Percentiles rank a stretch among this genome's conserved stretches.
phyloP scores from a whole-genome alignment of 805 yeast genomes.

The Saccharomycopsis sp. region DNA sequence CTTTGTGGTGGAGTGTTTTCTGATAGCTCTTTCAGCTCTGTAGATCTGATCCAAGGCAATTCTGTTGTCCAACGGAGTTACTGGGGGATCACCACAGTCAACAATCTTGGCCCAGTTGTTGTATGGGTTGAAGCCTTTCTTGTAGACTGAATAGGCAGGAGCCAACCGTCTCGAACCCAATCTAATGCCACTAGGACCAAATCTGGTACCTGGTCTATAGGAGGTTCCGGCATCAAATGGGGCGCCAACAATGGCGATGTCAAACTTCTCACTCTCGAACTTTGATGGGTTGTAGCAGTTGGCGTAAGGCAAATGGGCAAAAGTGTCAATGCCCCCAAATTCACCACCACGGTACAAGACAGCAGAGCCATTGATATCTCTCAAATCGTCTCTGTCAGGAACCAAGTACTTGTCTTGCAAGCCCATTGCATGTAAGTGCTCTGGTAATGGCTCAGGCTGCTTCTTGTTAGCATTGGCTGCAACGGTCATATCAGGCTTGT shows the following conservation, averaged over 20 bases:
- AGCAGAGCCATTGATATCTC: constrained; percentile 26
- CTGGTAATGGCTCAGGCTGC: constrained; percentile 27
- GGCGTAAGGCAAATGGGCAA: constrained; percentile 42
- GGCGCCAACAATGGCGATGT: constrained; percentile 48
- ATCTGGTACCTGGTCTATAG: constrained; percentile 46
- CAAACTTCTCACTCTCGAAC: constrained; percentile 33
- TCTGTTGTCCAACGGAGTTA: constrained; percentile 57
- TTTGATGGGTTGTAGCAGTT: constrained; percentile 40
- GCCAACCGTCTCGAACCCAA: constrained; percentile 41
- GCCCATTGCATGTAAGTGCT: constrained; percentile 26
- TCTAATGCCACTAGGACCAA: constrained; percentile 45
- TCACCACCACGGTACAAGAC: constrained; percentile 35
- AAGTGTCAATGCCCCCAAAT: constrained; percentile 49
- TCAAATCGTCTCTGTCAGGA: constrained; percentile 33
- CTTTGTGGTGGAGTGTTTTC: constrained; percentile 30
- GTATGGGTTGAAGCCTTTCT: constrained; percentile 52
- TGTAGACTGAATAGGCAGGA: constrained; percentile 36
- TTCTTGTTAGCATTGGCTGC: constrained; percentile 26
- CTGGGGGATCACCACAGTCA: constrained; percentile 59
- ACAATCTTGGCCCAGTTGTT: constrained; percentile 41
- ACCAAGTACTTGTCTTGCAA: constrained; percentile 29
- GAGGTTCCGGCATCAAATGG: constrained; percentile 50
- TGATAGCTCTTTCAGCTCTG: constrained; percentile 41
- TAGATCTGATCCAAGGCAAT: constrained; percentile 55
- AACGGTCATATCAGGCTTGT: constrained; percentile 24